phyloP scores from a whole-genome alignment of 2,329 filamentous ascomycete species.

The Tolypocladium ovalisporum region DNA sequence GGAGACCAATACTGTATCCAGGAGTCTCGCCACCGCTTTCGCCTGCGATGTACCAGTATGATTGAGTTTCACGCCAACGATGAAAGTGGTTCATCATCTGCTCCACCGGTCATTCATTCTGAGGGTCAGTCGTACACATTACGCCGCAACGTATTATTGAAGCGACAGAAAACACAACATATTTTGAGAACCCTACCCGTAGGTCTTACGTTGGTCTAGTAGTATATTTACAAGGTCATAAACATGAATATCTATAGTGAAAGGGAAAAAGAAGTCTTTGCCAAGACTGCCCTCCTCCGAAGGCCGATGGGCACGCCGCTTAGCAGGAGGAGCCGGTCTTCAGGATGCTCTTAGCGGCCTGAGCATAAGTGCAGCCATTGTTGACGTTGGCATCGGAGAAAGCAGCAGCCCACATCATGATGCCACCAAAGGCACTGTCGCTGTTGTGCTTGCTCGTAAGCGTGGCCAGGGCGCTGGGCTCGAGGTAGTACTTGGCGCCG shows the following conservation, averaged over 20 bases:
- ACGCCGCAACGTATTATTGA: neutral
- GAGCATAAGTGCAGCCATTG: slow-evolving; percentile 29
- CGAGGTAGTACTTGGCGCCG: slow-evolving; percentile 22
- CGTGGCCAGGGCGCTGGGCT: slow-evolving; percentile 16
- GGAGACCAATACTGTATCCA: too few relatives aligned
- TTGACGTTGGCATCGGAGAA: slow-evolving; percentile 23
- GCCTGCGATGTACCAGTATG: too few relatives aligned
- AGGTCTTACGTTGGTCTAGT: too few relatives aligned
- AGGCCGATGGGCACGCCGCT: neutral
- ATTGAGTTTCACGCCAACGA: too few relatives aligned
- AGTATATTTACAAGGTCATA: neutral
- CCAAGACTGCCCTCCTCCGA: neutral
- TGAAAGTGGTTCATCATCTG: too few relatives aligned
- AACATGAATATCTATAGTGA: neutral
- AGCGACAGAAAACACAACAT: neutral
- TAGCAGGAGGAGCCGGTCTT: slow-evolving; percentile 2
- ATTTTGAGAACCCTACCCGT: neutral
- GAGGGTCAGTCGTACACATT: too few relatives aligned
- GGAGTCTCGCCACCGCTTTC: too few relatives aligned
- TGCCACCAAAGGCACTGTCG: slow-evolving; percentile 20
- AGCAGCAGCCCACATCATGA: slow-evolving; percentile 31
- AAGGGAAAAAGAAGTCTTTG: neutral
- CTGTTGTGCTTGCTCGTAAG: slow-evolving; percentile 17
- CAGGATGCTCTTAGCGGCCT: slow-evolving; percentile 25
- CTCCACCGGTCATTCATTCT: too few relatives aligned